Percentiles rank a stretch among this genome's conserved stretches.
Evolutionary conservation across 495 filamentous ascomycete species (phyloP).

Genomic region (Echria macrotheca): DNA sequence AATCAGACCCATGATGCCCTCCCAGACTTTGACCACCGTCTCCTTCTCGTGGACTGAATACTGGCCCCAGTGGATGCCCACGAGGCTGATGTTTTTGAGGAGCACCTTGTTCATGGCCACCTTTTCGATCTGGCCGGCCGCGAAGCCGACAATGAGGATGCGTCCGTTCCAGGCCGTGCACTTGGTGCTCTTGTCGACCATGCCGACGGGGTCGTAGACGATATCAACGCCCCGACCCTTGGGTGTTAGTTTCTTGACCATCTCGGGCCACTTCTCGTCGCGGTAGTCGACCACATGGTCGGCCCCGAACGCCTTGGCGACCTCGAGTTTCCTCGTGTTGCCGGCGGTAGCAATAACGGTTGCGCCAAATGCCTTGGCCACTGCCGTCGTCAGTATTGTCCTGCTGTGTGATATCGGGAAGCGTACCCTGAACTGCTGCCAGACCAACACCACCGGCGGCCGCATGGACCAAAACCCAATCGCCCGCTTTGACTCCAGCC

Average conservation of each 20-base stretch:
- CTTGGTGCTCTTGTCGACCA: slow-evolving; percentile 78
- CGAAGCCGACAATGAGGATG: slow-evolving; percentile 84
- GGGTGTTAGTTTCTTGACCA: slow-evolving; percentile 70
- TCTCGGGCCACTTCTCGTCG: slow-evolving; percentile 64
- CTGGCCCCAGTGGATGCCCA: slow-evolving; percentile 87
- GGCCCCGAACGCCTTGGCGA: slow-evolving; percentile 75
- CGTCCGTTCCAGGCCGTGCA: slow-evolving; percentile 89
- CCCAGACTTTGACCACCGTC: slow-evolving; percentile 70
- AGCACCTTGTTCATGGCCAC: slow-evolving; percentile 85
- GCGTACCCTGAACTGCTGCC: slow-evolving; percentile 71
- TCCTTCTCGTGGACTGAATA: slow-evolving; percentile 70
- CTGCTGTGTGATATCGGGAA: too few relatives aligned
- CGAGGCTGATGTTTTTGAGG: slow-evolving; percentile 87
- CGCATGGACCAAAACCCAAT: slow-evolving; percentile 87
- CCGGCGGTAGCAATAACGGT: slow-evolving; percentile 87
- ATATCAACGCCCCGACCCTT: slow-evolving; percentile 75
- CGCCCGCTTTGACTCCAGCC: slow-evolving; percentile 69
- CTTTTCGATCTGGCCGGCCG: slow-evolving; percentile 84
- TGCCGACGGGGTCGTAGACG: slow-evolving; percentile 83
- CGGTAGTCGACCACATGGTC: slow-evolving; percentile 78
- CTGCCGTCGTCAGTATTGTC: slow-evolving; percentile 18
- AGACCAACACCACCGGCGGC: slow-evolving; percentile 89
- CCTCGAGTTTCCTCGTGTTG: slow-evolving; percentile 66
- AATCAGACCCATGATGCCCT: slow-evolving; percentile 72
- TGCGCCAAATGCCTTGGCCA: slow-evolving; percentile 87